phyloP scores from a whole-genome alignment of 257 asterid genomes.

The Vinca minor region DNA sequence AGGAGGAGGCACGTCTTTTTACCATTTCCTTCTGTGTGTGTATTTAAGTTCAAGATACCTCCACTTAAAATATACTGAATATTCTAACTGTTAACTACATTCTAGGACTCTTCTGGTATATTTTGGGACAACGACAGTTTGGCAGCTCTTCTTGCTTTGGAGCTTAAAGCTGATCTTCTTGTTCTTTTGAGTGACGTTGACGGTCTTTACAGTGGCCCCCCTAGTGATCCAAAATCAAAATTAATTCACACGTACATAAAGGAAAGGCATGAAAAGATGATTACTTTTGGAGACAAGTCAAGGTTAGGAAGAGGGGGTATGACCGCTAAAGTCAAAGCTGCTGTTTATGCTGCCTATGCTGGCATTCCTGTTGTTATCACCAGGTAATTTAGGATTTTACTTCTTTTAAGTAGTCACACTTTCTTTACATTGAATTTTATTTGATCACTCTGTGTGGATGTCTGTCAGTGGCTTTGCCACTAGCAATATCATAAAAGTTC shows the following conservation, averaged over 20 bases:
- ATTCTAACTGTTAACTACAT: constrained; percentile 3
- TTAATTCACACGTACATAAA: constrained; percentile 55
- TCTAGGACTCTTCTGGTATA: constrained; percentile 72
- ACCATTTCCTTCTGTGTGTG: background rate
- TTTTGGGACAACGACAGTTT: constrained; percentile 88
- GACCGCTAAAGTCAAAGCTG: constrained; percentile 88
- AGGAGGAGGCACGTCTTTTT: background rate
- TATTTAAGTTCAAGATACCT: background rate
- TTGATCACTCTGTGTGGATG: background rate
- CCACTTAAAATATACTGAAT: too few species aligned
- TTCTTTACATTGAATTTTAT: constrained; percentile 4
- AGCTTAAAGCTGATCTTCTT: constrained; percentile 76
- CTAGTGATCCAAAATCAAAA: constrained; percentile 63
- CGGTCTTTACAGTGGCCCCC: constrained; percentile 84
- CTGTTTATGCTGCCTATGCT: constrained; percentile 53
- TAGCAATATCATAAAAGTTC: constrained; percentile 51
- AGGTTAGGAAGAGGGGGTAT: constrained; percentile 89
- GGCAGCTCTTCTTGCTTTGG: constrained; percentile 66
- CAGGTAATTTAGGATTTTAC: constrained; percentile 31
- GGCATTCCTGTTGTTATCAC: constrained; percentile 75
- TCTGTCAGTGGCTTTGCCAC: constrained; percentile 58
- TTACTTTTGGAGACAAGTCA: constrained; percentile 79
- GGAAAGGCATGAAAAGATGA: constrained; percentile 45
- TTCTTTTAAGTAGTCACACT: background rate
- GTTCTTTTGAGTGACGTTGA: constrained; percentile 76